Conservation (phyloP, 441 rosid species). For the Eutrema salsugineum region DNA sequence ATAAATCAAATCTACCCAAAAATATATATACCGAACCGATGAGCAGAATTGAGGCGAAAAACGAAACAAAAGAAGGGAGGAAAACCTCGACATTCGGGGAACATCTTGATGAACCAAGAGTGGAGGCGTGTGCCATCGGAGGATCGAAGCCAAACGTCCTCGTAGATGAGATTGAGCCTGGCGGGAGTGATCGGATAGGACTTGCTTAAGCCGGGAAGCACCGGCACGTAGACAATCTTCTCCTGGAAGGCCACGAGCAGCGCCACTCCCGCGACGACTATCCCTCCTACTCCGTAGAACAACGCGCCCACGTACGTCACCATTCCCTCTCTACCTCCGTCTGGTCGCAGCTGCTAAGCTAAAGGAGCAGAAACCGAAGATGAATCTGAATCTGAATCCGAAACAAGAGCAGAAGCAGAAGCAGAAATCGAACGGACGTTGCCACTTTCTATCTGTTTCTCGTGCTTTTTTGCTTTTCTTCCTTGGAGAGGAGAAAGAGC, state of each 20-base stretch:
- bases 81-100: constrained; percentile 79
- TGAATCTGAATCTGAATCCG: constrained; percentile 18
- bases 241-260: constrained; percentile 91
- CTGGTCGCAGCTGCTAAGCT: not conserved
- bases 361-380: not conserved
- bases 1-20: constrained; percentile 32
- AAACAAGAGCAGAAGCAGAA: not conserved
- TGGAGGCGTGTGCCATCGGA: constrained; percentile 91
- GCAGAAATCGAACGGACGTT: constrained; percentile 12
- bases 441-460: constrained; percentile 19
- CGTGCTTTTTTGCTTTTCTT: constrained; percentile 23
- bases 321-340: constrained; percentile 37
- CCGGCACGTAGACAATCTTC: constrained; percentile 94
- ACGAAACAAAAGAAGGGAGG: not conserved
- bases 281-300: constrained; percentile 85
- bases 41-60: not conserved
- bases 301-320: constrained; percentile 69
- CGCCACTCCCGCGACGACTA: constrained; percentile 89
- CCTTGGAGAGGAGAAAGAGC: not conserved
- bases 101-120: constrained; percentile 93
- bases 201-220: constrained; percentile 86
- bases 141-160: constrained; percentile 95
- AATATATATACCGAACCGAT: not conserved
- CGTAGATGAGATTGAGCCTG: constrained; percentile 75
- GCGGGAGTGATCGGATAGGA: constrained; percentile 78